Evolutionary conservation across 2,329 filamentous ascomycete species (phyloP).

Genomic region (Canariomyces notabilis): DNA sequence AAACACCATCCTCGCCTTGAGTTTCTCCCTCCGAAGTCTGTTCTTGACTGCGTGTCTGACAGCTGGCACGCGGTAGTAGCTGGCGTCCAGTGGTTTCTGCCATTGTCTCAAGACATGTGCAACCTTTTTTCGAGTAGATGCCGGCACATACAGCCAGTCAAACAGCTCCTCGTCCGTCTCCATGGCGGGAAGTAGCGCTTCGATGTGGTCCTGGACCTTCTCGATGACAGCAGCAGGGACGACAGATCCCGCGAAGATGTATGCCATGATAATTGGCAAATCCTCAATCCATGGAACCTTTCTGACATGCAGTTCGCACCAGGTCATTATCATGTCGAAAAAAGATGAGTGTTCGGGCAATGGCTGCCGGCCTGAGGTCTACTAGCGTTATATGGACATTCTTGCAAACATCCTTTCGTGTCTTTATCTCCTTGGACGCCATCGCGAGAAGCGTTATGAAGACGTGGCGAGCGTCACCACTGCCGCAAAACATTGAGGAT

Average conservation of each 20-base stretch:
- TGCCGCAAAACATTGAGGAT: constrained; percentile 22
- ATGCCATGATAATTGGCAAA: constrained; percentile 18
- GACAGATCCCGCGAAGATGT: constrained; percentile 19
- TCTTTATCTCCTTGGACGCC: background rate
- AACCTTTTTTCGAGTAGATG: constrained; percentile 11
- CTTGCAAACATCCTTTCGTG: background rate
- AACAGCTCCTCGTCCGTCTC: constrained; percentile 10
- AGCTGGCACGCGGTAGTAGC: background rate
- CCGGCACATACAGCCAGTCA: constrained; percentile 6
- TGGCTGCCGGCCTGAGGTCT: constrained; percentile 22
- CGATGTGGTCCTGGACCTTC: constrained; percentile 20
- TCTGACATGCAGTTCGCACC: background rate
- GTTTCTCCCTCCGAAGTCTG: background rate
- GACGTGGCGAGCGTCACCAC: constrained; percentile 24
- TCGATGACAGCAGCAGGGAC: constrained; percentile 19
- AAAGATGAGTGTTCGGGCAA: constrained; percentile 24
- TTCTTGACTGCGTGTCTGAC: background rate
- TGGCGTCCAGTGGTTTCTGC: constrained; percentile 10
- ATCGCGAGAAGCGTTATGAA: constrained; percentile 17
- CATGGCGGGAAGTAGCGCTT: constrained; percentile 14
- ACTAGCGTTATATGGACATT: constrained; percentile 23
- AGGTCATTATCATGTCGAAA: constrained; percentile 15
- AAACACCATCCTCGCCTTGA: background rate
- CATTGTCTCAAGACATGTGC: constrained; percentile 15
- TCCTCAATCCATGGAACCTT: constrained; percentile 9